Evolutionary conservation across 176 grass and related monocot species (phyloP), one percentile per base, ranked within the genome.

Genomic region (Guadua angustifolia): DNA sequence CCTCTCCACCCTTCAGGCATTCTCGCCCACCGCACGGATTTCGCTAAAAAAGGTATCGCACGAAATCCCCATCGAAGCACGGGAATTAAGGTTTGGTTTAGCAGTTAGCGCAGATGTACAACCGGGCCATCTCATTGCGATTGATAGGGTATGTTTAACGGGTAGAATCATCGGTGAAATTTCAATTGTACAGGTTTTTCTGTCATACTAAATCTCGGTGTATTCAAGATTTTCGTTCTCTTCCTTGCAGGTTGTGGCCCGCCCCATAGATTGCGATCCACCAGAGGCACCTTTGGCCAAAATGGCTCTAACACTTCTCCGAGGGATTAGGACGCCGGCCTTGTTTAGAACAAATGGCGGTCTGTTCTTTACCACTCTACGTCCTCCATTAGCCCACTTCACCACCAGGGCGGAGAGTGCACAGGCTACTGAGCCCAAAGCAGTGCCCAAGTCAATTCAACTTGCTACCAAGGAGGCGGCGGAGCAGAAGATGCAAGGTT

Each of bases 221-320:
- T 15, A 5, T 40, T 71, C 46, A 0, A 43, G 68, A 36, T 56
- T 55, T 66, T 33, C 5, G 7, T 24, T 64, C 68, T 24, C 17
- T 2, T 32, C 11, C 45, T 66, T 64, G 11, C 53, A 86, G 84
- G 58, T 18, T 22, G 67, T 74, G 69, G 9, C 17, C 2, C 3
- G 10, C 4, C 6, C 11, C 47, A 49, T 60, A 15, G 24, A 33
- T 63, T 83, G 56, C 5, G 1, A 68, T 29, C 49, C 7, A 12
- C 8, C 4, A 4, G 44, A 32, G 47, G 13, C 0, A 5, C 71
- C 71, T 36, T 21, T 26, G 38, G 5, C n/a, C 15, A 4, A 45
- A 46, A 98, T 95, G 95, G 89, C 93, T 73, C 84, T 95, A 19
- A 89, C 86, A 2, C 71, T 87, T 66, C 88, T 93, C 87, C 80